phyloP scores from a whole-genome alignment of 1,139 yeast genomes.

The Candida dubliniensis region DNA sequence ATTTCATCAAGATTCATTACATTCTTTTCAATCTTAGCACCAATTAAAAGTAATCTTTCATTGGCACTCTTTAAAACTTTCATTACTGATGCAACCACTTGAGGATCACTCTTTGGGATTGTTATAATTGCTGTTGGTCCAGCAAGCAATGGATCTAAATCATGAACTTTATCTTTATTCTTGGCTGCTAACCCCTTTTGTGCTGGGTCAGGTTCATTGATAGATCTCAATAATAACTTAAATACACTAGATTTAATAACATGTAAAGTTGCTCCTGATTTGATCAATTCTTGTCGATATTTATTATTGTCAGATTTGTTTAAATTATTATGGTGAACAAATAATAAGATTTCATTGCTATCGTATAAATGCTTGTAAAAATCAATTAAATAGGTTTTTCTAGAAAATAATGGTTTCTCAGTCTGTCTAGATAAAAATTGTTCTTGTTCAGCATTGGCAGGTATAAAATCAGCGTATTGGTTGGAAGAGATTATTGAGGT shows the following conservation, averaged over 20 bases:
- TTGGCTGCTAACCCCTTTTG: conserved; percentile 50
- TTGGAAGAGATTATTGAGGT: background rate
- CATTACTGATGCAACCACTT: conserved; percentile 58
- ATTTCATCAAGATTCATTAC: conserved; percentile 56
- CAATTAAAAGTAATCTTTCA: conserved; percentile 77
- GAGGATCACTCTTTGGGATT: conserved; percentile 70
- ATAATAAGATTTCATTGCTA: conserved; percentile 64
- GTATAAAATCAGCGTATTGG: conserved; percentile 4
- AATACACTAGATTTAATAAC: conserved; percentile 69
- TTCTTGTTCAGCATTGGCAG: conserved; percentile 11
- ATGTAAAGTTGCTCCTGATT: conserved; percentile 65
- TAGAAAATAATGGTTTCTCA: conserved; percentile 53
- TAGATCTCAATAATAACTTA: conserved; percentile 73
- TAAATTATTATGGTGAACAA: conserved; percentile 83
- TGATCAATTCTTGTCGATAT: conserved; percentile 60
- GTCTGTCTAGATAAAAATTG: conserved; percentile 34
- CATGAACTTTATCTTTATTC: conserved; percentile 53
- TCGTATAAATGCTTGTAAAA: conserved; percentile 72
- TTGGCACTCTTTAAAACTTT: conserved; percentile 61
- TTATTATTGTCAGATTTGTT: conserved; percentile 64
- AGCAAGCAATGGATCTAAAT: conserved; percentile 63
- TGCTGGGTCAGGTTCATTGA: conserved; percentile 74
- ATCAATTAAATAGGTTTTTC: conserved; percentile 86
- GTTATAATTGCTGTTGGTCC: conserved; percentile 90
- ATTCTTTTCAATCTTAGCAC: conserved; percentile 71